Conservation (phyloP, 2,329 filamentous ascomycete genomes). For the Lachnellula arida region DNA sequence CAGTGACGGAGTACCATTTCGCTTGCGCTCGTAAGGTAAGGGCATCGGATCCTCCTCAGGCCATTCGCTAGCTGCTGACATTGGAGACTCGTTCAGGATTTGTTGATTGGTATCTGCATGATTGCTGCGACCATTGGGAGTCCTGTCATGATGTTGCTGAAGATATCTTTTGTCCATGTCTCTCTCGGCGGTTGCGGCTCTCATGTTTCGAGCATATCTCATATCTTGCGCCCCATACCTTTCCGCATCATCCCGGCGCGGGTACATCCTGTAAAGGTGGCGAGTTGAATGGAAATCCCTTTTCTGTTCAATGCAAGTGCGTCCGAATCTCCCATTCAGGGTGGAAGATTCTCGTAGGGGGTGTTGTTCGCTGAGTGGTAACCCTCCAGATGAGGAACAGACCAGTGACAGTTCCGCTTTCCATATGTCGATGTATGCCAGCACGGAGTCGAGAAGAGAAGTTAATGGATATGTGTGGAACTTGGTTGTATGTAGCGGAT, state of each 20-base stretch:
- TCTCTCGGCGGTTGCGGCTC: neutral
- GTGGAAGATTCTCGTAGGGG: neutral
- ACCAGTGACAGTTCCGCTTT: too few relatives aligned
- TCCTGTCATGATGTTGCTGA: neutral
- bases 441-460: too few relatives aligned
- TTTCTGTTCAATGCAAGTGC: too few relatives aligned
- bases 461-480: too few relatives aligned
- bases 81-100: neutral
- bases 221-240: neutral
- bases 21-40: conserved; percentile 29
- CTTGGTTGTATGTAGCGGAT: too few relatives aligned
- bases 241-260: neutral
- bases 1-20: conserved; percentile 38
- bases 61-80: neutral
- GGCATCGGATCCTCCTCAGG: neutral
- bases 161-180: neutral
- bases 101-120: neutral
- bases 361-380: neutral
- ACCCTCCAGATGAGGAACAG: too few relatives aligned
- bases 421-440: too few relatives aligned
- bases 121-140: neutral
- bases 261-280: neutral
- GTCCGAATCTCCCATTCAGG: too few relatives aligned
- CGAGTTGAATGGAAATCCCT: neutral
- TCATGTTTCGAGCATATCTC: neutral